phyloP scores from a whole-genome alignment of 106 monocot genomes.

The Apostasia shenzhenica region DNA sequence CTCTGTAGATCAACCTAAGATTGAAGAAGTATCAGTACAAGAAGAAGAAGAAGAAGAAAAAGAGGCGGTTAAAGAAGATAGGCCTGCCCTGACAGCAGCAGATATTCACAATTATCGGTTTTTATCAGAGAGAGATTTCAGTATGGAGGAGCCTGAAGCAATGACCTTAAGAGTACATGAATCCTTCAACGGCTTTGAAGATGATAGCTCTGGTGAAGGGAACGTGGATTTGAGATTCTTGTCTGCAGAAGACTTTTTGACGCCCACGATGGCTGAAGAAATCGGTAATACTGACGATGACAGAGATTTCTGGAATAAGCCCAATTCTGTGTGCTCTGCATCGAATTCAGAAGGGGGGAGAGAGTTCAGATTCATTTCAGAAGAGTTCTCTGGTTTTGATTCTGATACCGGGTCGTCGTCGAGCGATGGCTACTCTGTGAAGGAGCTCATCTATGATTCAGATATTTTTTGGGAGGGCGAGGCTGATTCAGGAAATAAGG shows the following conservation, averaged over 20 bases:
- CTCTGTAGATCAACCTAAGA: neutral
- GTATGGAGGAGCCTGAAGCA: constrained; percentile 20
- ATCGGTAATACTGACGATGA: neutral
- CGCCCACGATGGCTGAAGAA: neutral
- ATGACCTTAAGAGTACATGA: constrained; percentile 32
- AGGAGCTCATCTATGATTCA: constrained; percentile 34
- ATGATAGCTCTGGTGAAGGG: neutral
- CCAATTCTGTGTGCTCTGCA: neutral
- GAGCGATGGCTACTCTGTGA: constrained; percentile 66
- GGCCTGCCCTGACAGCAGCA: neutral
- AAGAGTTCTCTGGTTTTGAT: constrained; percentile 29
- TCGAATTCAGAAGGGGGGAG: constrained; percentile 5
- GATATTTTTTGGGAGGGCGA: constrained; percentile 20
- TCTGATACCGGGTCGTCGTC: constrained; percentile 36
- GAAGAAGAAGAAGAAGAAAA: neutral
- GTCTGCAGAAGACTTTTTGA: constrained; percentile 8
- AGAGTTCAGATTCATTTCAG: constrained; percentile 8
- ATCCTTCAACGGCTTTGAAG: constrained; percentile 1
- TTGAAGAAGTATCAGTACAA: neutral
- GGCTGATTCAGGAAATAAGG: neutral
- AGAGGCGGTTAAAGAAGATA: neutral
- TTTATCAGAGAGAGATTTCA: constrained; percentile 29
- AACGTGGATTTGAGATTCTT: constrained; percentile 1
- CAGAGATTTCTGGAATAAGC: neutral
- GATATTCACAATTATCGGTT: constrained; percentile 26